phyloP scores from a whole-genome alignment of 345 rosid species.

The Euclidium syriacum region DNA sequence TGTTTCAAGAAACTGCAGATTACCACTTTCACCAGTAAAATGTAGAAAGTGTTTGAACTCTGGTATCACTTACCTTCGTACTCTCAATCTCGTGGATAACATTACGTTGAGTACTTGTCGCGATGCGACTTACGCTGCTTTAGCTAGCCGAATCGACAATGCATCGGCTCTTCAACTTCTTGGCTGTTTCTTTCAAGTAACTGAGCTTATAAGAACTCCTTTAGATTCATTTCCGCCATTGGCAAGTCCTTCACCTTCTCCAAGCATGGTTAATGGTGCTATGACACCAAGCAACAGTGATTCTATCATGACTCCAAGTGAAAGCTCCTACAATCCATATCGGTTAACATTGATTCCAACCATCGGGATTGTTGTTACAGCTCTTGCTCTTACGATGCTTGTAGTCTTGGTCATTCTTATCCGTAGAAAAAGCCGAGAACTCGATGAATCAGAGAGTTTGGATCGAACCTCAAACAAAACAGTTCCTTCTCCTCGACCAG shows the following conservation, averaged over 20 bases:
- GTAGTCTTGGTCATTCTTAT: conserved; percentile 65
- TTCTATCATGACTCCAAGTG: conserved; percentile 26
- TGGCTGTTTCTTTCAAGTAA: conserved; percentile 78
- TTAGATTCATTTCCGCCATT: conserved; percentile 57
- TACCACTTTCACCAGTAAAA: conserved; percentile 43
- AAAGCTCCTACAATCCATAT: conserved; percentile 48
- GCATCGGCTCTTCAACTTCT: conserved; percentile 57
- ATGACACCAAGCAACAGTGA: conserved; percentile 59
- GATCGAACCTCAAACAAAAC: conserved; percentile 49
- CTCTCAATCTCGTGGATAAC: conserved; percentile 57
- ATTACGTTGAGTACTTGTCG: conserved; percentile 80
- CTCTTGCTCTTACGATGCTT: conserved; percentile 53
- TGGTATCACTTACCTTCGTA: conserved; percentile 69
- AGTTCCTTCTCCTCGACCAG: conserved; percentile 42
- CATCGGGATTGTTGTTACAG: conserved; percentile 68
- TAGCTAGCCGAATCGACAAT: conserved; percentile 66
- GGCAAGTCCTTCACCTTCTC: conserved; percentile 46
- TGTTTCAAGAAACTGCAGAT: conserved; percentile 58
- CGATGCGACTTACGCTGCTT: conserved; percentile 71
- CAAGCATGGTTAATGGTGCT: conserved; percentile 47
- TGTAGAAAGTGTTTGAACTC: conserved; percentile 84
- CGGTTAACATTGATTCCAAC: conserved; percentile 60
- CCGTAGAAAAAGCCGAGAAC: conserved; percentile 55
- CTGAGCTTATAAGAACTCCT: conserved; percentile 44
- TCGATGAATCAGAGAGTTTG: conserved; percentile 46